These are phyloP conservation scores for Mycena floridula DNA, from an alignment of 768 basidiomycete genomes.

Conservation along the genomic window DNA sequence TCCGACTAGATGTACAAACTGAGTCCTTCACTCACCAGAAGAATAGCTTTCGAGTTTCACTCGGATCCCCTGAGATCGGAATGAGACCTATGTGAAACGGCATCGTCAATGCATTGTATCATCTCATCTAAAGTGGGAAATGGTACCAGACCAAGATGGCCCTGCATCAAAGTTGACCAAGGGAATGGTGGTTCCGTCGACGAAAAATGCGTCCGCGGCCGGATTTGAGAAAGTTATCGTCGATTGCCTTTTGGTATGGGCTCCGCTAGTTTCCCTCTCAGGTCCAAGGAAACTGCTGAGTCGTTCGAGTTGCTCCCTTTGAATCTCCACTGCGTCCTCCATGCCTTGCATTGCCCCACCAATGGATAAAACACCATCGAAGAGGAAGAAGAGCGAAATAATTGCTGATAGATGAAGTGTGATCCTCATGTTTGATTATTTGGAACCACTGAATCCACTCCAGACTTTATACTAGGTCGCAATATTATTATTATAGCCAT, in stretches of 20 bases:
- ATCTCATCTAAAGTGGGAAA: constrained; percentile 18
- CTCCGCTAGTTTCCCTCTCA: constrained; percentile 5
- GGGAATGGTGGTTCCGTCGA: constrained; percentile 37
- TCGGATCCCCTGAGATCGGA: constrained; percentile 49
- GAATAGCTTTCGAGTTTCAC: constrained; percentile 58
- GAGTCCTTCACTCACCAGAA: constrained; percentile 27
- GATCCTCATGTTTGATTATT: too few relatives aligned
- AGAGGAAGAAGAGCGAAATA: too few relatives aligned
- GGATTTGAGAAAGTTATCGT: constrained; percentile 60
- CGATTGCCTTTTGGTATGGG: constrained; percentile 29
- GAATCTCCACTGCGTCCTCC: constrained; percentile 37
- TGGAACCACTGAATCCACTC: too few relatives aligned
- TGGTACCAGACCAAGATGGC: constrained; percentile 50
- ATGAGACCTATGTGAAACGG: constrained; percentile 63
- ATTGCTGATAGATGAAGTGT: too few relatives aligned
- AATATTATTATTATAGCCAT: too few relatives aligned
- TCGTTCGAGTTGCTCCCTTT: constrained; percentile 37
- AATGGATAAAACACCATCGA: constrained; percentile 11
- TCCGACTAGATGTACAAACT: constrained; percentile 12
- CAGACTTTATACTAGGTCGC: too few relatives aligned
- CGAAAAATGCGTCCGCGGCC: constrained; percentile 43
- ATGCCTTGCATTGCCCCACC: constrained; percentile 31
- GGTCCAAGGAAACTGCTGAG: constrained; percentile 33
- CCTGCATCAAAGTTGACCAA: constrained; percentile 61
- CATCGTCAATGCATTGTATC: constrained; percentile 21